Base-by-base conservation (phyloP, 2,329 filamentous ascomycete species). In the Amylocarpus encephaloides region DNA sequence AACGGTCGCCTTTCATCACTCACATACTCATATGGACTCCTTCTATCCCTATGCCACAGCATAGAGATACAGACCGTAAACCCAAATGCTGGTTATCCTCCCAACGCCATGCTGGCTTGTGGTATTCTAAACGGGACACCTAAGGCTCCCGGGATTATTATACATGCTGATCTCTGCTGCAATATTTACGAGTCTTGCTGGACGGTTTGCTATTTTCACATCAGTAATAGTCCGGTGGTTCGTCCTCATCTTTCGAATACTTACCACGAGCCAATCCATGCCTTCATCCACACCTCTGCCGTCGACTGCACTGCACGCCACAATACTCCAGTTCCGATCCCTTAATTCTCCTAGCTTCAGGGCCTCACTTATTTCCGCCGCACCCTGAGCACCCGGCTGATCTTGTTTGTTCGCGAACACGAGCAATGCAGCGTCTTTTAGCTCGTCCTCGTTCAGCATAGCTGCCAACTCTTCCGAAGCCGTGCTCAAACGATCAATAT, bases 401-500 rank as follows among this genome's bases (percentile, higher is more conserved):
- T 98, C 93, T 70, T 98, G 93, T 75, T 98, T 98, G 74, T 98
- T 98, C 64, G 93, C 93, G 70, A 97, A 98, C 10, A 98, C 93
- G 48, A 98, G 73, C 48, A 98, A 74, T 18, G 90, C 84, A 11
- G 93, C 92, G 65, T 97, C 93, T 66, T 89, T 87, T 49, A 98
- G 78, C 71, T 98, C 92, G 59, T 97, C 93, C 71, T 98, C 93
- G 66, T 94, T 94, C 56, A 98, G 73, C 93, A 98, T 98, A 13
- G 91, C 88, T 50, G 85, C 80, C 49, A 98, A 74, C 71, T 98
- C 93, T 67, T 97, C 93, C 2, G 89, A 84, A 2, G 93, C 93
- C 16, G 91, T 98, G 59, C 89, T 84, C 59, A 98, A 73, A 57
- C 93, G 86, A 66, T 97, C 92, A 66, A 97, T 94, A 76, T 98